Base-by-base conservation (phyloP, 176 grass and related monocot species). In the Oryza glumipatula region DNA sequence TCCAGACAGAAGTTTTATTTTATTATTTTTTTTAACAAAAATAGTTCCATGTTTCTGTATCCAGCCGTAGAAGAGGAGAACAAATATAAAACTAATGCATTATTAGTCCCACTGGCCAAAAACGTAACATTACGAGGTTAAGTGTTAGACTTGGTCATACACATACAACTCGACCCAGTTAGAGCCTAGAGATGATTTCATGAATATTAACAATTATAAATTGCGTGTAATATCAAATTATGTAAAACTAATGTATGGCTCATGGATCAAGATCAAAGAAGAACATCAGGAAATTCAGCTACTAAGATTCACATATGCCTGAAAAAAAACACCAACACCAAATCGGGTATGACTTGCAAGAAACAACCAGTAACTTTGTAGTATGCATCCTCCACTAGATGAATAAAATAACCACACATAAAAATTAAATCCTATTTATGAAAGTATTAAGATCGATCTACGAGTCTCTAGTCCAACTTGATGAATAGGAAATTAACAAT, bases 371-470 rank as follows among this genome's bases (percentile, higher is more conserved):
- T 44, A 74, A 58, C 54, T 9, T 3, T n/a, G 19, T n/a, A n/a
- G 19, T 58, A 58, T 58, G 49, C 48, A 67, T 66, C 30, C 44
- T 75, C 45, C 24, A 67, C 15, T 33, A 21, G 77, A 80, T 54
- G 33, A 14, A 6, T 47, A 70, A 76, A 44, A 65, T 30, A 58
- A 58, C 4, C 54, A 58, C 19, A 21, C 17, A 56, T 49, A 38
- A 16, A 54, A 10, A 7, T 44, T 30, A 14, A 44, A 28, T 85
- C 66, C 23, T 73, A 6, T 58, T 8, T 60, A 82, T 67, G 60
- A 72, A 86, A 70, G 54, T 66, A 89, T 43, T 11, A 52, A 51
- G 47, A 10, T 45, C 68, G 21, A 58, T 45, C 68, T 58, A 58
- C 54, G 19, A 58, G 17, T 52, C 17, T 58, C 5, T 0, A 58